Evolutionary conservation across 306 rosid species (phyloP), one percentile per base, ranked within the genome.

Genomic region (Crotalaria pallida): DNA sequence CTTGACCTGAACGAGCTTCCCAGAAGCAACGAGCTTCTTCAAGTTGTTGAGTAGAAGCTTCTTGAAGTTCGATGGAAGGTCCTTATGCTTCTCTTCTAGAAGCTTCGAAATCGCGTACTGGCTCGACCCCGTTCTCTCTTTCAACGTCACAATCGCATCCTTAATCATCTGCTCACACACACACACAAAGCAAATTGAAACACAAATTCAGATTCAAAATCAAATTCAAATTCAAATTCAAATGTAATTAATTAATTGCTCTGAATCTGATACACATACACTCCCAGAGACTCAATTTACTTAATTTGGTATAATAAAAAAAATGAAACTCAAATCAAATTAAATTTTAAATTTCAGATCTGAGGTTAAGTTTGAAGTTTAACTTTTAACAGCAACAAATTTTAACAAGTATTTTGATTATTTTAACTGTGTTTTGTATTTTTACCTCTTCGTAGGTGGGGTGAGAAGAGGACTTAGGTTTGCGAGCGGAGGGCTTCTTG

Each of bases 151-250:
- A 65, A 92, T 92, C 21, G 97, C 97, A 7, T 87, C 96, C 84
- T 87, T 89, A 26, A 92, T 77, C 97, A 92, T 92, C 97, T 92
- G 66, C n/a, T n/a, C n/a, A n/a, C n/a, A n/a, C n/a, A n/a, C n/a
- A n/a, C 36, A 31, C 29, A 3, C 29, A 31, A 31, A 31, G 2
- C 31, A 26, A 26, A 26, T 1, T 27, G 31, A 27, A 27, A 27
- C 5, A 3, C 5, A 27, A 3, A 27, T 27, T 27, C 56, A 69
- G 3, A 15, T 26, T 8, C 7, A 34, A 45, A 15, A 2, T 8
- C n/a, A 27, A 81, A 23, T 1, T 19, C 45, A 59, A 4, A 78
- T 38, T 34, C 24, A 64, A 75, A 79, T 34, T 34, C 24, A 67
- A 27, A 27, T 27, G n/a, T n/a, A n/a, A n/a, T n/a, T n/a, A n/a